A percentile compares a stretch with the other conserved stretches of the same genome.
Evolutionary conservation across 306 rosid genomes (phyloP).

Genomic region (Albizia julibrissin): DNA sequence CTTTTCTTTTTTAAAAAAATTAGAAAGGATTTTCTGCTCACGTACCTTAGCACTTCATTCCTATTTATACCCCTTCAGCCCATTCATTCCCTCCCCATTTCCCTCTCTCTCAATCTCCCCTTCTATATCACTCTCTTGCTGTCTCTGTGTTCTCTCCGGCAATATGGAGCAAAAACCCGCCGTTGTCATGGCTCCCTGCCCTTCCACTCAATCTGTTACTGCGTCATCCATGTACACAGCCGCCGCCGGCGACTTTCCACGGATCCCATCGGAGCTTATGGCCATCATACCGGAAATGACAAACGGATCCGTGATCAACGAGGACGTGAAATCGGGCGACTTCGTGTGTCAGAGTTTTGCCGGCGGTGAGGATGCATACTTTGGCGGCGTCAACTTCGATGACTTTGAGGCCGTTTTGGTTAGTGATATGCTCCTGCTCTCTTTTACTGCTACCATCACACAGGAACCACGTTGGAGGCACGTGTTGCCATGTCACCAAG

Average conservation of each 20-base stretch:
- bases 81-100: constrained; percentile 36
- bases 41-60: neutral
- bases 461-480: neutral
- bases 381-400: constrained; percentile 33
- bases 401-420: constrained; percentile 50
- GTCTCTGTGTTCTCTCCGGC: constrained; percentile 24
- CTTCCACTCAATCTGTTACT: constrained; percentile 18
- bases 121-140: neutral
- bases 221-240: constrained; percentile 3
- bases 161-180: constrained; percentile 33
- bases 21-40: neutral
- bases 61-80: constrained; percentile 44
- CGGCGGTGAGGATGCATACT: constrained; percentile 32
- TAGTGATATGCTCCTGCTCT: constrained; percentile 11
- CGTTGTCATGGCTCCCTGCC: constrained; percentile 6
- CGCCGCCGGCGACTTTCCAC: constrained; percentile 25
- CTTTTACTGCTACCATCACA: neutral
- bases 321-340: constrained; percentile 28
- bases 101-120: constrained; percentile 30
- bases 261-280: constrained; percentile 45
- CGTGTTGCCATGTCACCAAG: constrained; percentile 30
- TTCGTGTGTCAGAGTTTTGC: constrained; percentile 32
- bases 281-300: neutral
- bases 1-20: too few relatives aligned
- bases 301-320: constrained; percentile 16